Evolutionary conservation across 1,139 yeast genomes (phyloP), one percentile per base, ranked within the genome.

Genomic region (Scheffersomyces cryptocercus): DNA sequence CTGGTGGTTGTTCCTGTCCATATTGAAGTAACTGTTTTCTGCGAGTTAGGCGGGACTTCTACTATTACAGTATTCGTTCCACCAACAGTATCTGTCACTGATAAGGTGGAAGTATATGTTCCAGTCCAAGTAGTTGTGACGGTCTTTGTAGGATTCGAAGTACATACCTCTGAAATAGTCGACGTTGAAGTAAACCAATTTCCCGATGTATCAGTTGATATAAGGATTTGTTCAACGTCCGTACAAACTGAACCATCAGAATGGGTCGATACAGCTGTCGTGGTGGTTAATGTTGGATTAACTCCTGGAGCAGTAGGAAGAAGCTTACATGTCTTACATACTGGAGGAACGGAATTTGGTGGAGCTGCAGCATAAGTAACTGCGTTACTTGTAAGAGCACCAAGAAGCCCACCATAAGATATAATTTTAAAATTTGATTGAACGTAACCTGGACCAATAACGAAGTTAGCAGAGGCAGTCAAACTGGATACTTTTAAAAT

Each of bases 371-470:
- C 44, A 38, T 58, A 56, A 2, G 38, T 37, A 14, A 36, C 29
- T 8, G 39, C 29, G 7, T 20, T 20, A 8, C 26, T 20, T 20
- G 26, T 20, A 8, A 20, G 26, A 6, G 26, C 26, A 20, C 26
- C 26, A 20, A 20, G 26, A 20, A 20, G 26, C 8, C 26, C 26
- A 20, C 26, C 26, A 8, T 20, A 20, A 20, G 7, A 6, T 20
- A 42, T 43, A 5, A 40, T 45, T 12, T n/a, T 7, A 30, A 55
- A 49, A 30, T 24, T 16, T 12, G 15, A 4, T 11, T 45, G 34
- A 29, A 36, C 26, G 44, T 56, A 56, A 5, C 59, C 59, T 7
- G 34, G 24, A 46, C 70, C 70, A 40, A 65, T 65, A 11, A 49
- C 38, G 41, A 61, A 63, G 1, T 47, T 41, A 13, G 54, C 58